Conservation (phyloP, 2,329 filamentous ascomycete species). For the Clarireedia paspali region DNA sequence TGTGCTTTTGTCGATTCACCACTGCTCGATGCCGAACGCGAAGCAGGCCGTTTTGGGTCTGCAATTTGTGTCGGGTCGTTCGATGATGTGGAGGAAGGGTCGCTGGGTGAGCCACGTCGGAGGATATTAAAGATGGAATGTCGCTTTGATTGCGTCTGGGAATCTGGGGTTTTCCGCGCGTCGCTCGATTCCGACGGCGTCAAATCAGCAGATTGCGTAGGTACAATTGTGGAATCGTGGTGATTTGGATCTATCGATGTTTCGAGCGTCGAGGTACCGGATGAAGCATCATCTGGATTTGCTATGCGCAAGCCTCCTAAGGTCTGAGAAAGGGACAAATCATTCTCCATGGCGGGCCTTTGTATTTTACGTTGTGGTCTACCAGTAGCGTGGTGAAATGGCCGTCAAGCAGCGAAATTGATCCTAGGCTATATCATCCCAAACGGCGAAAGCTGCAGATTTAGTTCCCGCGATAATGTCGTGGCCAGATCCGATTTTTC, state of each 20-base stretch:
- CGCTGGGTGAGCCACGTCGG: constrained; percentile 22
- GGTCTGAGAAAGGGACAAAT: constrained; percentile 85
- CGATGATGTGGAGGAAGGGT: constrained; percentile 12
- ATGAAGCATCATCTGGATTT: constrained; percentile 61
- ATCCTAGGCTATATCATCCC: constrained; percentile 15
- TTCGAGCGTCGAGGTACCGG: constrained; percentile 20
- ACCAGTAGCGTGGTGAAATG: not conserved
- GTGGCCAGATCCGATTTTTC: not conserved
- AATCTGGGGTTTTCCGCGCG: constrained; percentile 22
- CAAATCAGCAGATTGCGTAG: constrained; percentile 11
- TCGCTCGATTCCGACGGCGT: constrained; percentile 20
- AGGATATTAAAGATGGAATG: constrained; percentile 31
- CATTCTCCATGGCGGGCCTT: constrained; percentile 65
- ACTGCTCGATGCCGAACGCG: constrained; percentile 24
- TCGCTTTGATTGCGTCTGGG: constrained; percentile 26
- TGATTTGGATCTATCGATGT: constrained; percentile 21
- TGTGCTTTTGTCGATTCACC: constrained; percentile 23
- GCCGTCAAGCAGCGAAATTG: constrained; percentile 9
- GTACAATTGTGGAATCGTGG: constrained; percentile 10
- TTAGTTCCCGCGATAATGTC: constrained; percentile 1
- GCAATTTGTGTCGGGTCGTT: constrained; percentile 13
- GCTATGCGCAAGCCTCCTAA: constrained; percentile 93
- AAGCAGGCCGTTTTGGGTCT: constrained; percentile 15
- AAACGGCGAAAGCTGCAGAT: not conserved
- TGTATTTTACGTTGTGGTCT: not conserved